phyloP scores from a whole-genome alignment of 768 basidiomycete genomes.

The Suillus paluster region DNA sequence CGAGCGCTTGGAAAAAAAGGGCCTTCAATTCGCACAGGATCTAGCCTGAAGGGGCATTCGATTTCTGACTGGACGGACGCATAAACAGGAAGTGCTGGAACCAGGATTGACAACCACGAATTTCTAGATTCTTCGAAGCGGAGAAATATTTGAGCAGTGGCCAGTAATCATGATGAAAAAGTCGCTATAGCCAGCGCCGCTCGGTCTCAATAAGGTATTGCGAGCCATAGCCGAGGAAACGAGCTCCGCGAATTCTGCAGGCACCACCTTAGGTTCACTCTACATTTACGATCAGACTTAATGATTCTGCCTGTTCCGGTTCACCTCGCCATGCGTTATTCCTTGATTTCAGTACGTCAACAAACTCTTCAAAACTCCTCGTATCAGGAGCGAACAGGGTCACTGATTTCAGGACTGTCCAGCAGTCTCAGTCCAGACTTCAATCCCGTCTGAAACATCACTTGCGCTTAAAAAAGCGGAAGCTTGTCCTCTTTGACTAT shows the following conservation, averaged over 20 bases:
- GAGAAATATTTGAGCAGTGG: conserved; percentile 41
- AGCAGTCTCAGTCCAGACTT: conserved; percentile 30
- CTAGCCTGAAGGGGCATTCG: conserved; percentile 56
- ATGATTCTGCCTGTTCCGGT: conserved; percentile 33
- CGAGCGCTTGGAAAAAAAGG: conserved; percentile 30
- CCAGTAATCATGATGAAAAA: conserved; percentile 45
- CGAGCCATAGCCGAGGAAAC: conserved; percentile 31
- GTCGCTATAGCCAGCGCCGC: conserved; percentile 30
- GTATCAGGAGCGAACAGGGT: conserved; percentile 20
- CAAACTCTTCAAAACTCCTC: conserved; percentile 30
- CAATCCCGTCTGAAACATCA: conserved; percentile 31
- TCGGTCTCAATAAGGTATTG: conserved; percentile 35
- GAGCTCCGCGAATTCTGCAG: conserved; percentile 39
- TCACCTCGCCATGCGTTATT: conserved; percentile 37
- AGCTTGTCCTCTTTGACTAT: conserved; percentile 8
- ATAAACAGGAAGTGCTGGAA: conserved; percentile 45
- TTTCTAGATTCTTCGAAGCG: conserved; percentile 52
- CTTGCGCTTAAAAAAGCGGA: conserved; percentile 22
- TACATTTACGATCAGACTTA: conserved; percentile 36
- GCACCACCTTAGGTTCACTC: conserved; percentile 27
- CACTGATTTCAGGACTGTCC: conserved; percentile 19
- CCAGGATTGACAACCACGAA: conserved; percentile 40
- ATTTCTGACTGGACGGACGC: conserved; percentile 44
- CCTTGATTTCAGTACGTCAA: conserved; percentile 30
- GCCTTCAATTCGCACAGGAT: conserved; percentile 19